Percentiles rank a stretch among this genome's conserved stretches.
Conservation (phyloP, 768 basidiomycete species). For the Amanita thiersii region DNA sequence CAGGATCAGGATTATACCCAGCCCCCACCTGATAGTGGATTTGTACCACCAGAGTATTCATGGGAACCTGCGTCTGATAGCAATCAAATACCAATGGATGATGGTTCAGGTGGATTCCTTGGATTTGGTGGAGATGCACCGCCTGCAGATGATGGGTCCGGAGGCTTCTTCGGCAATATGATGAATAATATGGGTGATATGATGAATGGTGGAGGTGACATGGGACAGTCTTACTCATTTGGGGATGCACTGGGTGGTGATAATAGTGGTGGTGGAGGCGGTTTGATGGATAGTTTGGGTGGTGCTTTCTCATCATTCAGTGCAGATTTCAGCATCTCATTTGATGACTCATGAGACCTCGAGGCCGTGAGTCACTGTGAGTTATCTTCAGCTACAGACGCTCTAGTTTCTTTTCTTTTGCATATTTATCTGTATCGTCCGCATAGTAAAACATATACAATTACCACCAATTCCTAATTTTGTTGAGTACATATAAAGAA, state of each 20-base stretch:
- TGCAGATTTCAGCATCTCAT: neutral
- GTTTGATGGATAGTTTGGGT: neutral
- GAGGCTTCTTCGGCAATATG: neutral
- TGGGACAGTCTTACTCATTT: neutral
- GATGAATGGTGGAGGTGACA: neutral
- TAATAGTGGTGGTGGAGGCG: neutral
- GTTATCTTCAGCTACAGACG: neutral
- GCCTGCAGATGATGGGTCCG: neutral
- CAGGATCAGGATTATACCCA: neutral
- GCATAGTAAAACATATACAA: too few species aligned
- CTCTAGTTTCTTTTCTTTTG: too few species aligned
- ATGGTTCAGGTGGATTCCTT: neutral
- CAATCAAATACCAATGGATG: neutral
- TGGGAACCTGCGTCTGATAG: neutral
- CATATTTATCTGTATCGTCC: too few species aligned
- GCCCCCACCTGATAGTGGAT: neutral
- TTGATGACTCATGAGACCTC: neutral
- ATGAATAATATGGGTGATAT: neutral
- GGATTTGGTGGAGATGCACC: slow-evolving; percentile 1
- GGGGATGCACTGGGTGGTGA: neutral
- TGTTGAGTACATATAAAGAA: too few species aligned
- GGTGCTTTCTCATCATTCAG: slow-evolving; percentile 3
- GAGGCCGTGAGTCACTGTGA: neutral
- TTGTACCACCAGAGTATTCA: neutral
- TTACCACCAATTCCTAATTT: too few species aligned